These are phyloP conservation scores for Tetrapisispora phaffii DNA, from an alignment of 805 yeast species.

Conservation along the genomic window DNA sequence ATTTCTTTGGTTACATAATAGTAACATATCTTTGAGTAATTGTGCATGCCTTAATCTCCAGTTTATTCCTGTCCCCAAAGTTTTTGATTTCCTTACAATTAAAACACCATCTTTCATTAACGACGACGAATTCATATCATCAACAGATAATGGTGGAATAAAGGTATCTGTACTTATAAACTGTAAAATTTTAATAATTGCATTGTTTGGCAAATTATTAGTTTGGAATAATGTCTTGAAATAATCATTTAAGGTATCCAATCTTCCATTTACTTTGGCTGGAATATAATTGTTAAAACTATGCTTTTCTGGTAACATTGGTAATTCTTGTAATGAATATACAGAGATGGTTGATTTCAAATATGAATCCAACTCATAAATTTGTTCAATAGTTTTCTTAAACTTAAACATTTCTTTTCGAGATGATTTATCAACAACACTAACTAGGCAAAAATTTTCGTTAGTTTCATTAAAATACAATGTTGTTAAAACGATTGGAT, in stretches of 20 bases:
- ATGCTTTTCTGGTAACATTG: conserved; percentile 50
- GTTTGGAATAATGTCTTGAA: conserved; percentile 46
- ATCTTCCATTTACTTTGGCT: conserved; percentile 51
- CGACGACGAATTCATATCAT: conserved; percentile 31
- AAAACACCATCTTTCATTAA: conserved; percentile 49
- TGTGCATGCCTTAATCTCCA: conserved; percentile 70
- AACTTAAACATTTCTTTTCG: conserved; percentile 67
- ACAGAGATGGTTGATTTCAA: conserved; percentile 41
- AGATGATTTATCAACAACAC: conserved; percentile 52
- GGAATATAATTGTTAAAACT: conserved; percentile 50
- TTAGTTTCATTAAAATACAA: conserved; percentile 44
- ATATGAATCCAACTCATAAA: conserved; percentile 51
- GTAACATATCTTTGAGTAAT: conserved; percentile 49
- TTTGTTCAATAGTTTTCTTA: conserved; percentile 49
- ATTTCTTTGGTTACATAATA: conserved; percentile 45
- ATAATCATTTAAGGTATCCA: conserved; percentile 46
- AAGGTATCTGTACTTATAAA: conserved; percentile 62
- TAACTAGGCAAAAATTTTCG: conserved; percentile 44
- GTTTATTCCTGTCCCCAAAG: conserved; percentile 42
- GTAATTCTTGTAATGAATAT: conserved; percentile 41
- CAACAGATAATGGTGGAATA: conserved; percentile 44
- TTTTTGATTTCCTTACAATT: conserved; percentile 46
- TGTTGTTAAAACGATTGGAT: conserved; percentile 41
- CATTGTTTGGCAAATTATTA: conserved; percentile 48
- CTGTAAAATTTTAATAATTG: conserved; percentile 45